Base-by-base conservation (phyloP, 805 yeast species). In the Metschnikowia orientalis region DNA sequence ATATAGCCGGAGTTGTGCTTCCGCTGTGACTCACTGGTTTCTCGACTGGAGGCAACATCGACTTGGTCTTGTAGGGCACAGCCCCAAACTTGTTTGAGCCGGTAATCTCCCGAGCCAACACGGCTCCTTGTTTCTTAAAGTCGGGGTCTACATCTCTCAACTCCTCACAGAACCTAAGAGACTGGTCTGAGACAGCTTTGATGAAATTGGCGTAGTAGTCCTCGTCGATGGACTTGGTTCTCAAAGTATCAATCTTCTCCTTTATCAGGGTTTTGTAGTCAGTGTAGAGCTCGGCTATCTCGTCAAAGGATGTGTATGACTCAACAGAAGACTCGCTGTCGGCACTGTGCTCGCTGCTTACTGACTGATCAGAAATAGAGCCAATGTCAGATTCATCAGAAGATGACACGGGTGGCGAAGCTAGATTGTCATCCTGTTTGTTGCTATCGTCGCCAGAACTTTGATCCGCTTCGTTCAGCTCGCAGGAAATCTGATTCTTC, bases 41-140 rank as follows among this genome's bases (percentile, higher is more conserved):
- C 29, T 56, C 61, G 1, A 56, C 42, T 3, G 69, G 69, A 4
- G 45, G 54, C 23, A 67, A 47, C 34, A 67, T 37, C 4, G 70
- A 64, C 42, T 63, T 66, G n/a, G 71, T 63, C 34, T 63, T 63
- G 45, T 54, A 61, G 2, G 69, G 67, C 10, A 57, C 55, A 8
- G 51, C 44, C 0, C 69, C 71, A 44, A 64, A 64, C 4, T 52
- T 45, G 30, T 53, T 63, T 3, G 69, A 62, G 3, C 72, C 72
- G 1, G 72, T 67, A 19, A 67, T 60, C 8, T 53, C 59, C 8
- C 64, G 43, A 0, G 71, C 71, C 36, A 66, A 49, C 38, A 58
- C 56, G 11, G 72, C 66, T 4, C 71, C 71, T 29, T 57, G 47
- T 4, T 71, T 69, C 18, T 48, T 46, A 41, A 59, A 60, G 40